Percentiles rank a stretch among this genome's conserved stretches.
phyloP scores from a whole-genome alignment of 2,329 filamentous ascomycete species.

The Colletotrichum cuscutae region DNA sequence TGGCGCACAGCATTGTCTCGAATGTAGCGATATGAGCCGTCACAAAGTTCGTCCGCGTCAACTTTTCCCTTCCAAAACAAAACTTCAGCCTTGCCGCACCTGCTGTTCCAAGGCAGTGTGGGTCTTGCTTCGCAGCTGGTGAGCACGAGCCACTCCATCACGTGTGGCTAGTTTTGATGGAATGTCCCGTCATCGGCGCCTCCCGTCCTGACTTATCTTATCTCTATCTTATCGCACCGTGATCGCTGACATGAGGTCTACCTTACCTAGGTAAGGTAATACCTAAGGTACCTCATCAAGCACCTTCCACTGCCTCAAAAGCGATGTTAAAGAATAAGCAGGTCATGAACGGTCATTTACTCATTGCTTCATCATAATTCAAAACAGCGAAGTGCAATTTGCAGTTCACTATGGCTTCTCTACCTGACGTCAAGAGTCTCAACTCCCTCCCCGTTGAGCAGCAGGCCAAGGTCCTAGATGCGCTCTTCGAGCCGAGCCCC shows the following conservation, averaged over 20 bases:
- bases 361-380: not conserved
- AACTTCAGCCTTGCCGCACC: slow-evolving; percentile 34
- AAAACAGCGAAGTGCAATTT: not conserved
- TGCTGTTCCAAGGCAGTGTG: slow-evolving; percentile 11
- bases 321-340: not conserved
- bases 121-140: slow-evolving; percentile 2
- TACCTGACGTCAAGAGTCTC: slow-evolving; percentile 70
- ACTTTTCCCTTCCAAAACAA: slow-evolving; percentile 34
- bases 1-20: slow-evolving; percentile 45
- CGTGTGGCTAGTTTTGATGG: not conserved
- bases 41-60: slow-evolving; percentile 21
- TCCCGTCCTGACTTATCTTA: not conserved
- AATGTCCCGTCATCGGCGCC: slow-evolving; percentile 4
- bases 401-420: slow-evolving; percentile 38
- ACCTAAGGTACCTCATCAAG: not conserved
- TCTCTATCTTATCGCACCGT: slow-evolving; percentile 14
- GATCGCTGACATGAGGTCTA: slow-evolving; percentile 2
- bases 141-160: slow-evolving; percentile 31
- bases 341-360: not conserved
- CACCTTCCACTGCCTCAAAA: not conserved
- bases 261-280: not conserved
- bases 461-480: slow-evolving; percentile 72
- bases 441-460: slow-evolving; percentile 63
- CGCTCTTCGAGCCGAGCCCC: slow-evolving; percentile 85
- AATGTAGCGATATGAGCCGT: slow-evolving; percentile 23